Conservation (phyloP, 2,329 filamentous ascomycete species). For the Diaporthe ilicicola region DNA sequence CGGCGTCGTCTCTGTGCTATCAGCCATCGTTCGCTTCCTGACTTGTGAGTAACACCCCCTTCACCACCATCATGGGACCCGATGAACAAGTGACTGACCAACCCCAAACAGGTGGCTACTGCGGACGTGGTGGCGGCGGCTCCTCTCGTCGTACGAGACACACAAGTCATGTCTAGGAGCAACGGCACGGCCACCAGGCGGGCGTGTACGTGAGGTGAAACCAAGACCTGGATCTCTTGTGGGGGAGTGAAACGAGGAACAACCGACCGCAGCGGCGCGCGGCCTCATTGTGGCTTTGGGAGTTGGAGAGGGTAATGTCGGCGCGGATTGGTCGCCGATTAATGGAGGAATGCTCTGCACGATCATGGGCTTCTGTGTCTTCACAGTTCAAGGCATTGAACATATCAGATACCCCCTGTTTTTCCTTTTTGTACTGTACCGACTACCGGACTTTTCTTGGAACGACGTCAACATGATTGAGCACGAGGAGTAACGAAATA, state of each 20-base stretch:
- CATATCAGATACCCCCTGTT: conserved; percentile 23
- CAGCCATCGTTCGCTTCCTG: conserved; percentile 73
- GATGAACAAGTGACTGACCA: background rate
- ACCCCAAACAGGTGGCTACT: conserved; percentile 19
- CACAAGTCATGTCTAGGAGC: conserved; percentile 26
- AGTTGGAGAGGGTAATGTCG: background rate
- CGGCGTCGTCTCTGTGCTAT: conserved; percentile 71
- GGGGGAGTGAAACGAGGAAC: background rate
- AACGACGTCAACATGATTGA: background rate
- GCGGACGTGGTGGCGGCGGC: background rate
- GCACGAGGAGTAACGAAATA: background rate
- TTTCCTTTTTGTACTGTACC: conserved; percentile 20
- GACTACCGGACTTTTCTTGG: background rate
- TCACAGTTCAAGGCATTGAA: conserved; percentile 11
- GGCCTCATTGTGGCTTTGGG: background rate
- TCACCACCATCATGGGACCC: background rate
- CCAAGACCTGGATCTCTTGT: conserved; percentile 12
- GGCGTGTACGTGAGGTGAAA: conserved; percentile 13
- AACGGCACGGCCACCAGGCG: conserved; percentile 25
- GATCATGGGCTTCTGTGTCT: conserved; percentile 15
- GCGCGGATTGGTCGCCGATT: background rate
- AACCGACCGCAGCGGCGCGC: background rate
- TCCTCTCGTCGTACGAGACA: conserved; percentile 13
- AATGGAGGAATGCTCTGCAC: conserved; percentile 5
- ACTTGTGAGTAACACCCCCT: conserved; percentile 49